phyloP scores from a whole-genome alignment of 2,329 filamentous ascomycete genomes.

The Didymella glomerata region DNA sequence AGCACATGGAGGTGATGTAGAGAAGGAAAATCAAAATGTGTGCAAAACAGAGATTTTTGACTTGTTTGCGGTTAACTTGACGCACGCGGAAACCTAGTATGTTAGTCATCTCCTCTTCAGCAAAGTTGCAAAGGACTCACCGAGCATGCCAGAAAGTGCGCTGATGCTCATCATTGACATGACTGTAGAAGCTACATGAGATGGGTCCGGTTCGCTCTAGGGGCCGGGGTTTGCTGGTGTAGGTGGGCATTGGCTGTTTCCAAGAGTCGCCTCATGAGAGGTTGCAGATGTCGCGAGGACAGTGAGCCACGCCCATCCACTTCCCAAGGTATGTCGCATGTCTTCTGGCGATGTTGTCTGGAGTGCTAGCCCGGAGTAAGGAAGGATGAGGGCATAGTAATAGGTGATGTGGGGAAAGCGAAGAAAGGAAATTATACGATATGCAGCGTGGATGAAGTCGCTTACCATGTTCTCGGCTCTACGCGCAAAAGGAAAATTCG shows the following conservation, averaged over 20 bases:
- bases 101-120: conserved; percentile 14
- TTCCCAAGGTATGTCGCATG: neutral
- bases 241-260: neutral
- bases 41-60: conserved; percentile 21
- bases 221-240: neutral
- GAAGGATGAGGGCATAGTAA: conserved; percentile 3
- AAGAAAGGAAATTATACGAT: neutral
- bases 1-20: conserved; percentile 48
- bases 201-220: conserved; percentile 17
- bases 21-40: conserved; percentile 47
- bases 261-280: neutral
- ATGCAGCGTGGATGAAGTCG: neutral
- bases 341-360: neutral
- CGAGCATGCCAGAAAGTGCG: conserved; percentile 27
- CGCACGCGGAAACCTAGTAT: conserved; percentile 30
- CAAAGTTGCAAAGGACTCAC: conserved; percentile 23
- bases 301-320: neutral
- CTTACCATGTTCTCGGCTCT: neutral
- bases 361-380: neutral
- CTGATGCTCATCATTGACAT: conserved; percentile 40
- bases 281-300: neutral
- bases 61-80: conserved; percentile 6
- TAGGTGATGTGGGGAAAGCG: conserved; percentile 4
- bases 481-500: neutral
- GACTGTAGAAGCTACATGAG: conserved; percentile 25